phyloP scores from a whole-genome alignment of 179 eudicot species.

The Silene noctiflora region DNA sequence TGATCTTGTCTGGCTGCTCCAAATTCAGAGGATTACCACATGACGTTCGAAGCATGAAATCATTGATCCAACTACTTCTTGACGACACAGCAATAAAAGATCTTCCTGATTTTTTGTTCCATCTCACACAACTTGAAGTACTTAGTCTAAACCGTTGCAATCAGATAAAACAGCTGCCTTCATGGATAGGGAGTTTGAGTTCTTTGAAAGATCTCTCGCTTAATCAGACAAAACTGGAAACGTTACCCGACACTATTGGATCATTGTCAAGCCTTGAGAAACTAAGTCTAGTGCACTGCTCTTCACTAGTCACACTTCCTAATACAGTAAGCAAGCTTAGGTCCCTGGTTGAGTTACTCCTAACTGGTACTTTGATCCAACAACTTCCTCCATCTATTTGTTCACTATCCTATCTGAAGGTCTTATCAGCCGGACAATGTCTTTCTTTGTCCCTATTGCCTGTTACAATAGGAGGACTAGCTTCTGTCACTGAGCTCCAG shows the following conservation, averaged over 20 bases:
- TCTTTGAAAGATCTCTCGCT: slow-evolving; percentile 44
- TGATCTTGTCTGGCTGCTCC: slow-evolving; percentile 51
- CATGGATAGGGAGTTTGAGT: slow-evolving; percentile 29
- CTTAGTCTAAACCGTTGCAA: slow-evolving; percentile 39
- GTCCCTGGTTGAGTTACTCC: slow-evolving; percentile 31
- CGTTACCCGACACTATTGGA: slow-evolving; percentile 43
- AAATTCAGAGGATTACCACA: slow-evolving; percentile 42
- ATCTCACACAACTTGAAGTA: slow-evolving; percentile 44
- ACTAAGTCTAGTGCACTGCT: slow-evolving; percentile 36
- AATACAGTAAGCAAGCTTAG: slow-evolving; percentile 41
- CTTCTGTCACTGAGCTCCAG: slow-evolving; percentile 41
- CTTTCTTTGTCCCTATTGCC: slow-evolving; percentile 33
- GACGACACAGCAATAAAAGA: slow-evolving; percentile 40
- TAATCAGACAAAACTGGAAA: slow-evolving; percentile 26
- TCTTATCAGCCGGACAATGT: slow-evolving; percentile 34
- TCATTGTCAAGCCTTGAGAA: slow-evolving; percentile 38
- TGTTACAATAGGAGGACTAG: slow-evolving; percentile 32
- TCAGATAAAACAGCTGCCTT: slow-evolving; percentile 37
- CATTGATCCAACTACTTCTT: slow-evolving; percentile 36
- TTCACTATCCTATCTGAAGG: slow-evolving; percentile 38
- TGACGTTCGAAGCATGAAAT: slow-evolving; percentile 41
- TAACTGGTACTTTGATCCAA: slow-evolving; percentile 32
- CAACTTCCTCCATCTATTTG: slow-evolving; percentile 48
- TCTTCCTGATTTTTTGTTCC: slow-evolving; percentile 40
- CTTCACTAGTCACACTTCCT: slow-evolving; percentile 38